Evolutionary conservation across 768 basidiomycete genomes (phyloP).

Genomic region (Daedaleopsis sinensis): DNA sequence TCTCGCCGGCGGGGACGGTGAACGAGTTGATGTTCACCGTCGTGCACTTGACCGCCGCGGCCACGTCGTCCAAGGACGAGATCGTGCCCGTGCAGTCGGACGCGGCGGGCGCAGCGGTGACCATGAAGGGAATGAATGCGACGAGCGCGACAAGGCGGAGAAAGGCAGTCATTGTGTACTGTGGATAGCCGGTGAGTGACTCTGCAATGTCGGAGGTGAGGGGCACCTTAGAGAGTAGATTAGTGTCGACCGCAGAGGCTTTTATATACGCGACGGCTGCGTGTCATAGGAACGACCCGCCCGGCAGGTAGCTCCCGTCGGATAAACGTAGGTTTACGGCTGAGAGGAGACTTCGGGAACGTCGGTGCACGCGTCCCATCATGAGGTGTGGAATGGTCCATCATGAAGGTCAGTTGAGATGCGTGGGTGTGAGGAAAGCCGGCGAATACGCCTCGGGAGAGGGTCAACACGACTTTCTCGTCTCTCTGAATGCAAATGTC

Average conservation of each 20-base stretch:
- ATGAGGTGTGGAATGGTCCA: neutral
- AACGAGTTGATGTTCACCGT: slow-evolving; percentile 60
- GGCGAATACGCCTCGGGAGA: no score
- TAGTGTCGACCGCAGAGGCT: no score
- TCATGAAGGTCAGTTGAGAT: neutral
- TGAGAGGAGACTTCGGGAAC: neutral
- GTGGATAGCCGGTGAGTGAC: neutral
- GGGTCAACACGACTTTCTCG: neutral
- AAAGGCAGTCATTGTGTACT: slow-evolving; percentile 1
- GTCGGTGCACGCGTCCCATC: neutral
- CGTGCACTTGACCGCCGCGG: slow-evolving; percentile 54
- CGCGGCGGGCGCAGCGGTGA: slow-evolving; percentile 11
- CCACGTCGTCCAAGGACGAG: slow-evolving; percentile 52
- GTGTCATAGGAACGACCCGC: neutral
- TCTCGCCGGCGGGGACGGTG: slow-evolving; percentile 57
- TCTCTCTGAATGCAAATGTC: no score
- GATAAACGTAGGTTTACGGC: neutral
- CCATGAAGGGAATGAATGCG: slow-evolving; percentile 9
- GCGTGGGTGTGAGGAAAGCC: neutral
- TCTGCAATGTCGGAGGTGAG: neutral
- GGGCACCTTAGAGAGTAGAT: neutral
- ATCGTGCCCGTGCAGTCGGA: slow-evolving; percentile 52
- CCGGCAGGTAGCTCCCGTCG: neutral
- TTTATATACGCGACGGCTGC: neutral
- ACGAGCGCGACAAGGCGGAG: slow-evolving; percentile 16